A percentile compares a stretch with the other conserved stretches of the same genome.
phyloP scores from a whole-genome alignment of 495 filamentous ascomycete genomes.

The Bryoglossum gracile region DNA sequence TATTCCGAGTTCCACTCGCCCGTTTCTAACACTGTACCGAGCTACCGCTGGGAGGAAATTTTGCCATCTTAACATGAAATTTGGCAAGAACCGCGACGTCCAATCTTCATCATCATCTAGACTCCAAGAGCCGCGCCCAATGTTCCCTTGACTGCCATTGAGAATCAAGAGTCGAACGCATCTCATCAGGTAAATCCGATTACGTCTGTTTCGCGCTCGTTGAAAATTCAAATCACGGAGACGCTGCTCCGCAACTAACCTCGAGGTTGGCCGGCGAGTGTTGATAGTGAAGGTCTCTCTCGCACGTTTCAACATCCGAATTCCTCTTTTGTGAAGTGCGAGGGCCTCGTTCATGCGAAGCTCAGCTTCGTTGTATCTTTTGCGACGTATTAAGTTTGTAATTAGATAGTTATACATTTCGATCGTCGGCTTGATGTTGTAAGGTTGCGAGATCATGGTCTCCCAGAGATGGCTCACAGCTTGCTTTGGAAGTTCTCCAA shows the following conservation, averaged over 20 bases:
- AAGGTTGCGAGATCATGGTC: slow-evolving; percentile 49
- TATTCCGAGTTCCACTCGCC: too few species aligned
- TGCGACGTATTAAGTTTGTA: slow-evolving; percentile 29
- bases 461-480: slow-evolving; percentile 42
- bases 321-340: neutral
- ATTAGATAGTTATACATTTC: slow-evolving; percentile 46
- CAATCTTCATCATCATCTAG: neutral
- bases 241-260: neutral
- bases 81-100: neutral
- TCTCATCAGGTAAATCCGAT: neutral
- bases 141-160: neutral
- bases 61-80: neutral
- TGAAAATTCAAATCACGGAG: neutral
- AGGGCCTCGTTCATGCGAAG: slow-evolving; percentile 26
- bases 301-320: neutral
- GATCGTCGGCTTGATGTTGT: slow-evolving; percentile 48
- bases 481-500: slow-evolving; percentile 32
- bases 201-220: neutral
- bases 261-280: neutral
- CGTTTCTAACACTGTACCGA: neutral
- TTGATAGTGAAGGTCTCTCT: neutral
- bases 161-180: neutral
- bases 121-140: too few species aligned
- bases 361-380: slow-evolving; percentile 22
- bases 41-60: neutral